A percentile compares a stretch with the other conserved stretches of the same genome.
Evolutionary conservation across 805 yeast species (phyloP).

Genomic region (Debaryomyces prosopidis): DNA sequence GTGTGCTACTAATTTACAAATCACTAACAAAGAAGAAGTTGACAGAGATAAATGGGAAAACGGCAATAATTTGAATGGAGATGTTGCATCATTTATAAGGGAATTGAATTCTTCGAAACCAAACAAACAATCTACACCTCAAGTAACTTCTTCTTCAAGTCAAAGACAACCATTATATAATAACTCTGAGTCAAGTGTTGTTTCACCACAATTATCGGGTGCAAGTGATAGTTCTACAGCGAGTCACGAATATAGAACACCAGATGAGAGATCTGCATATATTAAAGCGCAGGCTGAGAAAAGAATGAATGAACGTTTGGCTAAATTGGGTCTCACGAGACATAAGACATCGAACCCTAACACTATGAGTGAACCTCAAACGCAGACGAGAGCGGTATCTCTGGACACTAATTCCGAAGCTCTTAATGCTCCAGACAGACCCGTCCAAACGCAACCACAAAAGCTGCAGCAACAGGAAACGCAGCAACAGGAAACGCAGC

Average conservation of each 20-base stretch:
- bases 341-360: conserved; percentile 21
- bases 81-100: conserved; percentile 62
- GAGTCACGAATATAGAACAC: conserved; percentile 33
- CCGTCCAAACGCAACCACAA: background rate
- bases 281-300: conserved; percentile 74
- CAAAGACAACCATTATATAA: background rate
- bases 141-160: background rate
- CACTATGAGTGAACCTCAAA: background rate
- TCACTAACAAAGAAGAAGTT: conserved; percentile 42
- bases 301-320: conserved; percentile 83
- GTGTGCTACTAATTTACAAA: conserved; percentile 41
- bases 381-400: background rate
- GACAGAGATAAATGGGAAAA: conserved; percentile 76
- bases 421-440: background rate
- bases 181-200: background rate
- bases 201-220: background rate
- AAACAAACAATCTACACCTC: conserved; percentile 12
- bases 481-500: background rate
- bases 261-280: conserved; percentile 74
- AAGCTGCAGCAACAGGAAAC: conserved; percentile 1
- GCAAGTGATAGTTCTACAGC: background rate
- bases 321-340: conserved; percentile 70
- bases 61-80: conserved; percentile 70
- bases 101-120: conserved; percentile 40
- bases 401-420: too few species aligned